These are phyloP conservation scores for Blastobotrys ciferrii DNA, from an alignment of 1,139 yeast genomes.

Conservation along the genomic window DNA sequence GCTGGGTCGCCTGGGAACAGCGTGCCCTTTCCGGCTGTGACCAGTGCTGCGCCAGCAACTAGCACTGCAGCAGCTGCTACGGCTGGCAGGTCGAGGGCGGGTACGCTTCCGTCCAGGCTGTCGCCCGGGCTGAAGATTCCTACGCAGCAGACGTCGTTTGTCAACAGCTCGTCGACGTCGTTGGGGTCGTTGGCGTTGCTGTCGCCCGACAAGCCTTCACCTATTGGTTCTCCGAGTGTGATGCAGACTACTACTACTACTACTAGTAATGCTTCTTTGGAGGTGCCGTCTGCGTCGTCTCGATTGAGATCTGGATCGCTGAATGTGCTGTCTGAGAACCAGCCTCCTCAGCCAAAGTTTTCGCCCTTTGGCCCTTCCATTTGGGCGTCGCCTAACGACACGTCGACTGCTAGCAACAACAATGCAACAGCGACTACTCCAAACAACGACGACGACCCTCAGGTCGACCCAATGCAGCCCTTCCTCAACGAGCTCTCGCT, in stretches of 20 bases:
- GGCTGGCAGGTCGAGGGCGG: slow-evolving; percentile 42
- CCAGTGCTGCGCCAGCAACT: slow-evolving; percentile 14
- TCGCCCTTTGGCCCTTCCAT: slow-evolving; percentile 37
- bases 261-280: neutral
- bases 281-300: slow-evolving; percentile 9
- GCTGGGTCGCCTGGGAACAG: slow-evolving; percentile 1
- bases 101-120: slow-evolving; percentile 44
- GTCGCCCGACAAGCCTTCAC: slow-evolving; percentile 31
- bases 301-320: slow-evolving; percentile 37
- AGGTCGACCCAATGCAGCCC: slow-evolving; percentile 35
- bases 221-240: slow-evolving; percentile 22
- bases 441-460: slow-evolving; percentile 8
- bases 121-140: slow-evolving; percentile 31
- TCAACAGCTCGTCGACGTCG: slow-evolving; percentile 20
- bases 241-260: neutral
- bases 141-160: slow-evolving; percentile 3
- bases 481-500: slow-evolving; percentile 35
- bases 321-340: slow-evolving; percentile 32
- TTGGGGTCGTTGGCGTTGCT: slow-evolving; percentile 36
- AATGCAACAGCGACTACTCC: neutral
- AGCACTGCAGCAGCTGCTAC: slow-evolving; percentile 15
- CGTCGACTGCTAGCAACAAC: slow-evolving; percentile 4
- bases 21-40: slow-evolving; percentile 11
- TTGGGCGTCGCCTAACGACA: slow-evolving; percentile 26
- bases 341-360: slow-evolving; percentile 25